A percentile compares a stretch with the other conserved stretches of the same genome.
Conservation (phyloP, 2,329 filamentous ascomycete species). For the Fusarium lateritium region DNA sequence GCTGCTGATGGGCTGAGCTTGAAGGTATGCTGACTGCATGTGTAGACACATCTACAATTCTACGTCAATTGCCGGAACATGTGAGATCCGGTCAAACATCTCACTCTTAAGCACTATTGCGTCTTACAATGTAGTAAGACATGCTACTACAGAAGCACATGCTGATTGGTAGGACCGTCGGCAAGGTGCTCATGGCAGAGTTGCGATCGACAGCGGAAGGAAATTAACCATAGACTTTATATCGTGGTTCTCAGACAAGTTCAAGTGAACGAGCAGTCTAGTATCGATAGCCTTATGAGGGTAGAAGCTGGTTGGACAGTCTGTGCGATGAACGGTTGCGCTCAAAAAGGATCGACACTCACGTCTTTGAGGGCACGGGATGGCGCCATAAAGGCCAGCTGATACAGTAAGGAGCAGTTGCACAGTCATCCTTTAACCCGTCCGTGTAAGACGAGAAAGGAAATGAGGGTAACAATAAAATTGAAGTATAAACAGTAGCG, state of each 20-base stretch:
- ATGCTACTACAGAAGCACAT: not conserved
- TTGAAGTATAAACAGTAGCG: conserved; percentile 28
- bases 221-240: conserved; percentile 7
- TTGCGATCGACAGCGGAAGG: conserved; percentile 19
- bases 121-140: conserved; percentile 21
- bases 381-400: conserved; percentile 39
- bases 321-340: conserved; percentile 17
- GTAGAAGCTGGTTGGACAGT: conserved; percentile 28
- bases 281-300: conserved; percentile 27
- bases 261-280: conserved; percentile 21
- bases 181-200: conserved; percentile 3
- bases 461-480: conserved; percentile 2
- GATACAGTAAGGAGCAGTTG: conserved; percentile 2
- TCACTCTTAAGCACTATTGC: conserved; percentile 14
- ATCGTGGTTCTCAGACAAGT: conserved; percentile 9
- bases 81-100: conserved; percentile 19
- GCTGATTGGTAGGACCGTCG: conserved; percentile 9
- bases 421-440: not conserved
- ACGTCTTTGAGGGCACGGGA: conserved; percentile 34
- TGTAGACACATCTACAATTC: not conserved
- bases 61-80: conserved; percentile 14
- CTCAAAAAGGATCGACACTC: conserved; percentile 40
- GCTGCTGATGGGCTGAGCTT: conserved; percentile 7
- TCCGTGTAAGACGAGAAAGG: conserved; percentile 7
- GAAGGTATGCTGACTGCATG: conserved; percentile 23